Evolutionary conservation across 495 filamentous ascomycete species (phyloP), one percentile per base, ranked within the genome.

Genomic region (Penicillium atrosanguineum): DNA sequence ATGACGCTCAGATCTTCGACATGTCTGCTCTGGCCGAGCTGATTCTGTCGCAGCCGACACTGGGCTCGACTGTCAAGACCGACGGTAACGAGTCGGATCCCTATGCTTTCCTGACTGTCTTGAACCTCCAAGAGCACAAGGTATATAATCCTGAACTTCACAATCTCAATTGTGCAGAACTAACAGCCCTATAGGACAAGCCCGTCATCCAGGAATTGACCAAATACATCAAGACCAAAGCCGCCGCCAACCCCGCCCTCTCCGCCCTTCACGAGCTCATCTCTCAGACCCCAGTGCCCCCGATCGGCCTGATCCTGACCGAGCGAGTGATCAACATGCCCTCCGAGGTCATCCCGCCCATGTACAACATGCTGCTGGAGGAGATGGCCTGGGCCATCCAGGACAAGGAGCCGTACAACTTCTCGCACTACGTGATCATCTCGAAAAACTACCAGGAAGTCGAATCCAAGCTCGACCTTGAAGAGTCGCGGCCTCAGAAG

Each of bases 291-390:
- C 74, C 73, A 8, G 55, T 71, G 8, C 76, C 83, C 5, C 77
- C 83, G 44, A 81, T 96, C 39, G 95, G 94, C 0, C 76, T 99
- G 7, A 83, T 99, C 38, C 76, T 99, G 25, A 88, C 90, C 0
- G 95, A 99, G 69, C 83, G 94, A 15, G 69, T 97, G 54, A 88
- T 97, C 78, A 99, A 99, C 72, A 90, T 96, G 78, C 95, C 95
- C 16, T 77, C 88, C 23, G 88, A 97, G 71, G 84, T 95, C 46
- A 80, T 92, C 19, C 94, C 95, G 31, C 93, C 95, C 9, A 92
- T 99, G 91, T 97, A 97, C 80, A 85, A 79, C 56, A 95, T 96
- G 90, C 81, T 99, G 34, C 77, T 88, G 36, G 91, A 96, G 67
- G 95, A 99, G 78, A 89, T 97, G 53, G 77, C 86, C 56, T 91